These are phyloP conservation scores for Colletotrichum eleusines DNA, from an alignment of 2,329 filamentous ascomycete genomes.

Conservation along the genomic window DNA sequence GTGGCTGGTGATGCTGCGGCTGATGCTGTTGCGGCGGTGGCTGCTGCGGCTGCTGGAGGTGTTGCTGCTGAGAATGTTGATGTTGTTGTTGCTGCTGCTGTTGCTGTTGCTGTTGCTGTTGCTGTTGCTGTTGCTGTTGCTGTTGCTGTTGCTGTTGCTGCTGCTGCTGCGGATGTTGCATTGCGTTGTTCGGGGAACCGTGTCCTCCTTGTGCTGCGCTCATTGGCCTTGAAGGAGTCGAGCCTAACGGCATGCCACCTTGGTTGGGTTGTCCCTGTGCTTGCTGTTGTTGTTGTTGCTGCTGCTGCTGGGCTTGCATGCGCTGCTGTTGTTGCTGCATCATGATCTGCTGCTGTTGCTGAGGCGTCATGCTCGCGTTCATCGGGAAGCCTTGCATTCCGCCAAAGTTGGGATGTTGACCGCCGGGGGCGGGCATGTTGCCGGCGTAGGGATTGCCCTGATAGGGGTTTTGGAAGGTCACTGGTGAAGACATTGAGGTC, in stretches of 20 bases:
- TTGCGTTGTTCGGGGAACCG: conserved; percentile 52
- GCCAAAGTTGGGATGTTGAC: conserved; percentile 65
- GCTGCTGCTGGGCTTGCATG: conserved; percentile 42
- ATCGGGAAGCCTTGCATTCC: conserved; percentile 66
- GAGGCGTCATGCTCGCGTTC: conserved; percentile 64
- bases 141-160: conserved; percentile 49
- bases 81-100: too few species aligned
- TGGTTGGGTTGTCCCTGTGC: conserved; percentile 50
- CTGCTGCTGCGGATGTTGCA: conserved; percentile 48
- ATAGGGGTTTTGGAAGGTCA: conserved; percentile 71
- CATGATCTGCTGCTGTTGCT: conserved; percentile 46
- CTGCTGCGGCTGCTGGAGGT: conserved; percentile 51
- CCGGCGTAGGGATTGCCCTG: conserved; percentile 68
- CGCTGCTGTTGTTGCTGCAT: conserved; percentile 48
- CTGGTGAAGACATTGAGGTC: conserved; percentile 52
- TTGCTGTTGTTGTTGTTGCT: conserved; percentile 49
- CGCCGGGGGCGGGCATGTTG: conserved; percentile 61
- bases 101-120: too few species aligned
- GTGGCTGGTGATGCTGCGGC: conserved; percentile 48
- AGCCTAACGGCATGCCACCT: conserved; percentile 45
- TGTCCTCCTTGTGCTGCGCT: conserved; percentile 46
- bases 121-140: conserved; percentile 50
- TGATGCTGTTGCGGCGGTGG: conserved; percentile 49
- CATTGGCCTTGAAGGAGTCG: conserved; percentile 49
- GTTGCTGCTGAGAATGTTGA: conserved; percentile 49